Base-by-base conservation (phyloP, 352 stramenopile genomes). In the Globisporangium lucens region DNA sequence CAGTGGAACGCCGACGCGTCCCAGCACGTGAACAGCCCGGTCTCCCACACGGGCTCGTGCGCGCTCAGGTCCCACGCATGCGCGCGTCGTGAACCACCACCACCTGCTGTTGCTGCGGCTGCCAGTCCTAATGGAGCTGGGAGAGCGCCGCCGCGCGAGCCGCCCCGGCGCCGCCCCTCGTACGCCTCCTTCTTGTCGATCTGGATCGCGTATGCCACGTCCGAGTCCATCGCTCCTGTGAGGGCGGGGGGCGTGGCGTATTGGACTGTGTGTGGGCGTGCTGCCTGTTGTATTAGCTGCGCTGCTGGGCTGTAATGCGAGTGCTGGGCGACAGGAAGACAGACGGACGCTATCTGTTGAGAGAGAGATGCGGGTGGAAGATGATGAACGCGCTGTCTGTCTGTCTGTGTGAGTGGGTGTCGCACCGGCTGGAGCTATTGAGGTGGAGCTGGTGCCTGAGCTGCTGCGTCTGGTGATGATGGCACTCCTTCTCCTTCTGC, bases 171-270 rank as follows among this genome's bases (percentile, higher is more conserved):
- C 1, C 36, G 62, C 2, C 62, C 22, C 13, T 61, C 36, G 52
- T 56, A 61, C 30, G 62, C 62, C 53, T 67, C 62, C 12, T 55
- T 67, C 62, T 43, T 61, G 62, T 67, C 62, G 36, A 67, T 61
- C 62, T 67, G 62, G 49, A 51, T 51, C 33, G 36, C 15, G 62
- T 67, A 67, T 36, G 20, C 52, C n/a, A 53, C 24, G 29, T 64
- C 41, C 58, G 58, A 65, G 43, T 35, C 38, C 43, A 56, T 65
- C 15, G 4, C 29, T 36, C 33, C 4, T 36, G 33, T 36, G 33
- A 0, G 33, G 33, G 56, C 35, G 5, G 7, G 1, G 24, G 36
- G 1, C 10, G 36, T 41, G 36, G 36, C 8, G 36, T 15, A 41
- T 41, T 41, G 9, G 36, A 15, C 36, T 41, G 36, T 41, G 36